phyloP scores from a whole-genome alignment of 2,329 filamentous ascomycete species.

The Cercospora zeina region DNA sequence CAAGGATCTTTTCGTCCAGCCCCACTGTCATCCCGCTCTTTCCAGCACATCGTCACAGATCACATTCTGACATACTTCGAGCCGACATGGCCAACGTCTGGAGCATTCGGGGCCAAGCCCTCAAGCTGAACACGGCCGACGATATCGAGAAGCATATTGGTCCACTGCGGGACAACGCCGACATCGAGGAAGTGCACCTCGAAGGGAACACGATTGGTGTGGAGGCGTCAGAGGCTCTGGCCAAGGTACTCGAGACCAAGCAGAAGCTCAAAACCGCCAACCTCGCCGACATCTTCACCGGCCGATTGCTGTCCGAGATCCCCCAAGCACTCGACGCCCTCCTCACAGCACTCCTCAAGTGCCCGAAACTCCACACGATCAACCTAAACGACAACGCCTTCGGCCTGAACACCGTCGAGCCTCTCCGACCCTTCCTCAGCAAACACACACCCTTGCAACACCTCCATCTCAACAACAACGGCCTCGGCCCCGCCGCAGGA shows the following conservation, averaged over 20 bases:
- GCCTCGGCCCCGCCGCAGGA: constrained; percentile 86
- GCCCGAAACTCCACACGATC: constrained; percentile 83
- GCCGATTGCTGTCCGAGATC: constrained; percentile 88
- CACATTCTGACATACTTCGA: not conserved
- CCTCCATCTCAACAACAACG: constrained; percentile 97
- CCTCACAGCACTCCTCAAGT: constrained; percentile 80
- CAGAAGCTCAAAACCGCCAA: constrained; percentile 74
- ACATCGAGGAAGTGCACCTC: constrained; percentile 82
- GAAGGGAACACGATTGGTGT: constrained; percentile 92
- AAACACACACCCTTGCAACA: constrained; percentile 87
- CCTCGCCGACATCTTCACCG: constrained; percentile 96
- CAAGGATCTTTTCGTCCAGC: constrained; percentile 4
- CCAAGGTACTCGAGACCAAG: constrained; percentile 79
- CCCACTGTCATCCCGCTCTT: constrained; percentile 7
- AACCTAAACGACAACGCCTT: constrained; percentile 99
- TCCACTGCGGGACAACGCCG: constrained; percentile 66
- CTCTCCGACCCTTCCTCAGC: constrained; percentile 86
- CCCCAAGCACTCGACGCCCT: constrained; percentile 83
- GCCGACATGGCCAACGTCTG: constrained; percentile 69
- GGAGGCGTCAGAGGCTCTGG: constrained; percentile 80
- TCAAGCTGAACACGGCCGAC: constrained; percentile 86
- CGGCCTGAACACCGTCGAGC: constrained; percentile 89
- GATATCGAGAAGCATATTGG: constrained; percentile 85
- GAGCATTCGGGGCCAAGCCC: constrained; percentile 84
- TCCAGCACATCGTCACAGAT: not conserved